Evolutionary conservation across 2,329 filamentous ascomycete species (phyloP), one percentile per base, ranked within the genome.

Genomic region (Piedraia hortae): DNA sequence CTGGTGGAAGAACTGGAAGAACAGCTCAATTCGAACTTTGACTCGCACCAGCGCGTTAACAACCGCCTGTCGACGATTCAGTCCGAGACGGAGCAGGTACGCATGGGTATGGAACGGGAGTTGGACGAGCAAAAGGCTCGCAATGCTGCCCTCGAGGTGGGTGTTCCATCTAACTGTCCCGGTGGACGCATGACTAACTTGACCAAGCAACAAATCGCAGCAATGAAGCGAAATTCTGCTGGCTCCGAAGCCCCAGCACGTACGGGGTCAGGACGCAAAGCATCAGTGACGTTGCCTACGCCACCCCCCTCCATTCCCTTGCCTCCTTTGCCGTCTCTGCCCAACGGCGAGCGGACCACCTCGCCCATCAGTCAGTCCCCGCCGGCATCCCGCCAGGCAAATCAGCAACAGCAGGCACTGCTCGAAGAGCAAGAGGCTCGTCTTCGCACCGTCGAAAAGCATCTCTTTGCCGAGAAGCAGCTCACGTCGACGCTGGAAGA

Each of bases 1-100:
- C 55, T 97, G 7, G 75, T 97, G 5, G 77, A 93, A 43, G 82
- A 97, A 47, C 65, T 97, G 4, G 85, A 97, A 46, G 82, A 93
- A 36, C 85, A 97, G 45, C 64, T 97, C 24, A 80, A 82, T 40
- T 75, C 61, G 42, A 91, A 85, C 48, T 97, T 78, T 46, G 85
- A 97, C 39, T 74, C 90, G 42, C 78, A 82, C 28, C 75, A 91
- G 39, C 54, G 64, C 27, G 67, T 69, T 7, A 78, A 63, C 44
- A 89, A 90, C 48, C 67, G 82, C 24, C 52, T 93, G 23, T 91
- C 80, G 23, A 68, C 72, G 28, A 43, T 55, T 24, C 51, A 56
- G 28, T 45, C 41, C 3, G 53, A 54, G 35, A 46, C 45, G 16
- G 36, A 43, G 8, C 45, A 53, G 27, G 44, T 48, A 20, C 48